Evolutionary conservation across 306 rosid species (phyloP).

Genomic region (Prunus salicina): DNA sequence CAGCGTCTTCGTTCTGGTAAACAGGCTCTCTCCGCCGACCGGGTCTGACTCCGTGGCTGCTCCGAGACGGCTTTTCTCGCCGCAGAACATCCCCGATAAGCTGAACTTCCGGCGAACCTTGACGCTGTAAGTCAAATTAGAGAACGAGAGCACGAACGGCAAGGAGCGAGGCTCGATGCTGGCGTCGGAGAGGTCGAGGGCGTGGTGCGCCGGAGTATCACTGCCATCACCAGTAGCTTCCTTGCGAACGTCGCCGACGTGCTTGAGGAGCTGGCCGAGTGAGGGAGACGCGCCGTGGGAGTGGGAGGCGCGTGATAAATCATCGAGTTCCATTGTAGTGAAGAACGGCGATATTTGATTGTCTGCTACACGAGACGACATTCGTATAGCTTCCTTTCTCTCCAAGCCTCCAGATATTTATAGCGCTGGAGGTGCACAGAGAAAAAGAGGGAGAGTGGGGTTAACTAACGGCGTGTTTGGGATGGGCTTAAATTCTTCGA

Average conservation of each 20-base stretch:
- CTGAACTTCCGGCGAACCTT: slow-evolving; percentile 53
- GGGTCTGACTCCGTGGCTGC: slow-evolving; percentile 32
- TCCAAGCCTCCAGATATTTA: neutral
- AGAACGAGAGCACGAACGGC: slow-evolving; percentile 77
- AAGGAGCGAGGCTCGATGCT: slow-evolving; percentile 45
- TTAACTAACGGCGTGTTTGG: neutral
- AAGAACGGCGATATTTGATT: slow-evolving; percentile 32
- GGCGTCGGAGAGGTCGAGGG: slow-evolving; percentile 32
- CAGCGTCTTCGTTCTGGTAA: slow-evolving; percentile 54
- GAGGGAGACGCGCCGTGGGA: slow-evolving; percentile 43
- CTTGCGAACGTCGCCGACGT: slow-evolving; percentile 63
- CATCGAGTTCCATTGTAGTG: slow-evolving; percentile 35
- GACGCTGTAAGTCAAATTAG: slow-evolving; percentile 70
- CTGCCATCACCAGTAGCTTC: slow-evolving; percentile 66
- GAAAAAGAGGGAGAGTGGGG: neutral
- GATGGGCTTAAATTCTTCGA: neutral
- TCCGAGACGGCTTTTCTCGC: slow-evolving; percentile 7
- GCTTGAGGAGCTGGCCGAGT: slow-evolving; percentile 68
- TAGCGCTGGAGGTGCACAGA: neutral
- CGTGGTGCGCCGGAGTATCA: slow-evolving; percentile 75
- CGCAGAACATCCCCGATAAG: slow-evolving; percentile 16
- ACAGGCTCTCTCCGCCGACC: slow-evolving; percentile 36
- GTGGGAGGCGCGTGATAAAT: slow-evolving; percentile 25
- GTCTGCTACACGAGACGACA: slow-evolving; percentile 47
- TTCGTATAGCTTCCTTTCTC: neutral